Evolutionary conservation across 257 asterid genomes (phyloP), one percentile per base, ranked within the genome.

Genomic region (Voacanga thouarsii): DNA sequence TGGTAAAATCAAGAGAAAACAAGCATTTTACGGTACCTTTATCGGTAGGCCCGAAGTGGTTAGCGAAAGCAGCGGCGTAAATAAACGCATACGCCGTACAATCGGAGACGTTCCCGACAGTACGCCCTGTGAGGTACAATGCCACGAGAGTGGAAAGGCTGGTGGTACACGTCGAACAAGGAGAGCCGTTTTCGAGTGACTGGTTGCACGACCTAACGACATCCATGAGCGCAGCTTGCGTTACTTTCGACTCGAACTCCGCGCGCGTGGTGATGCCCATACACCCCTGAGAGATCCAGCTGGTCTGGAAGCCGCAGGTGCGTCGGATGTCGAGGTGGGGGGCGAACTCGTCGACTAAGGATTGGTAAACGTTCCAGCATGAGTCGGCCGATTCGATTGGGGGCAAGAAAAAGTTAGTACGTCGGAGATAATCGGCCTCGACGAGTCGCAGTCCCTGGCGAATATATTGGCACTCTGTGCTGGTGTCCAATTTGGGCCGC

Each of bases 161-260:
- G 15, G 90, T 82, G 44, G 96, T 92, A 69, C 99, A 92, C 28
- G 91, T 75, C n/a, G 96, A 92, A 76, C 98, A 94, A 44, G 96
- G 93, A 33, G 98, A 88, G 72, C 79, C 81, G 66, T 86, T 88
- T 73, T 84, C 85, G 74, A 92, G 93, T 0, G 96, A 82, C 85
- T 85, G 91, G 65, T 90, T 88, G 84, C 99, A 94, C 11, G 88
- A 82, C 33, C 79, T 28, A 59, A 78, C 77, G 53, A 88, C 88
- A 41, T 41, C 80, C 71, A 72, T 55, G 24, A 90, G 67, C 5
- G 86, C 86, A 18, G 87, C 1, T 8, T 43, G 77, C 10, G 92
- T 83, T 10, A 94, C 89, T 45, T 59, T 67, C 19, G 89, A 51
- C 80, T 92, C 97, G 79, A 94, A 92, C 55, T 85, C 88, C 28